A percentile compares a stretch with the other conserved stretches of the same genome.
These are phyloP conservation scores for Circinella umbellata DNA, from an alignment of 371 early-diverging fungal species.

Conservation along the genomic window DNA sequence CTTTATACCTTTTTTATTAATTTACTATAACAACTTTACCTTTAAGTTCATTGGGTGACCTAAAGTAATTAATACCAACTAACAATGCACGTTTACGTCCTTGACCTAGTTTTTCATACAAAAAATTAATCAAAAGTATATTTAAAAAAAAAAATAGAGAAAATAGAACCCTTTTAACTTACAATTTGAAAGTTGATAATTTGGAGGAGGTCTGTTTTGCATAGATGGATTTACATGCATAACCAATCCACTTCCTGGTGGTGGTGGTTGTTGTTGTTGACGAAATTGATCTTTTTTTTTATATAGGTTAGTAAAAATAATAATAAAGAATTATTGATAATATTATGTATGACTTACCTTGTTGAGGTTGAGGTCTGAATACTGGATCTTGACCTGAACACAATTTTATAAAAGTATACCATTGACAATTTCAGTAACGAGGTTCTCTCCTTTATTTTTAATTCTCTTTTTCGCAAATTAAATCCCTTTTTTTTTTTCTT, in stretches of 20 bases:
- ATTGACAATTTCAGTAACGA: background rate
- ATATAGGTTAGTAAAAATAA: background rate
- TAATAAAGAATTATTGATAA: background rate
- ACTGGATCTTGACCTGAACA: slow-evolving; percentile 30
- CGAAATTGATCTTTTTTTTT: background rate
- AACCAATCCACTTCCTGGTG: background rate
- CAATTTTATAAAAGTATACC: background rate
- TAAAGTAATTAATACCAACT: background rate
- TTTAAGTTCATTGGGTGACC: slow-evolving; percentile 34
- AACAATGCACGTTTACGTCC: slow-evolving; percentile 2
- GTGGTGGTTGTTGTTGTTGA: slow-evolving; percentile 10
- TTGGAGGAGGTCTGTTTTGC: slow-evolving; percentile 28
- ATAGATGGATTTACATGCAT: slow-evolving; percentile 41
- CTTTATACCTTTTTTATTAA: slow-evolving; percentile 56
- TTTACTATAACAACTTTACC: slow-evolving; percentile 81
- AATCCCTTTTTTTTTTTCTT: too few relatives aligned
- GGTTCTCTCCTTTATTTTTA: background rate
- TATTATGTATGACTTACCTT: slow-evolving; percentile 17
- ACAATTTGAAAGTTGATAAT: slow-evolving; percentile 75
- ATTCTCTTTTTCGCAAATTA: background rate
- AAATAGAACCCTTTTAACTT: slow-evolving; percentile 18
- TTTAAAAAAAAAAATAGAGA: too few relatives aligned
- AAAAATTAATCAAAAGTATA: background rate
- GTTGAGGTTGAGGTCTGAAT: slow-evolving; percentile 28
- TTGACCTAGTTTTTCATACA: background rate